phyloP scores from a whole-genome alignment of 2,329 filamentous ascomycete species.

The Aspergillus brunneoviolaceus region DNA sequence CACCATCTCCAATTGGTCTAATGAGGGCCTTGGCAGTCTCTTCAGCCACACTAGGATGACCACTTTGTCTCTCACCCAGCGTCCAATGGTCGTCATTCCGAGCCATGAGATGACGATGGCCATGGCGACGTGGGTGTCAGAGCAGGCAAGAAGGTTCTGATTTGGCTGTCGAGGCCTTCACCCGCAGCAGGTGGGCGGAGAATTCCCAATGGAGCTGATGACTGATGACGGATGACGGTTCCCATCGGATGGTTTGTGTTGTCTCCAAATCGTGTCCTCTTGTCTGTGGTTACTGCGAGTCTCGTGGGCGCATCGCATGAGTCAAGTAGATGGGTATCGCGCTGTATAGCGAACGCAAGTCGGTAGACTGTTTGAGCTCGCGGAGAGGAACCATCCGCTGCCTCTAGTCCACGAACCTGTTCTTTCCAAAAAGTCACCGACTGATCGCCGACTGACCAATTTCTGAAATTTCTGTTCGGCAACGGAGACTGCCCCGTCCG shows the following conservation, averaged over 20 bases:
- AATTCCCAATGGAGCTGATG: constrained; percentile 8
- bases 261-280: background rate
- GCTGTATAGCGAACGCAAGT: background rate
- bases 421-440: background rate
- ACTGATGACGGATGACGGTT: constrained; percentile 2
- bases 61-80: background rate
- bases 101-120: background rate
- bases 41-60: background rate
- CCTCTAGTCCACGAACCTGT: background rate
- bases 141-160: background rate
- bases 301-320: too few relatives aligned
- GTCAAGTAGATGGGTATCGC: too few relatives aligned
- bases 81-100: constrained; percentile 1
- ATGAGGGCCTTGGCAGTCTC: background rate
- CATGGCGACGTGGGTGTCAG: background rate
- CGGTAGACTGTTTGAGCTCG: background rate
- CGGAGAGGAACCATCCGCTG: background rate
- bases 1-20: constrained; percentile 2
- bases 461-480: background rate
- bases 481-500: background rate
- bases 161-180: background rate
- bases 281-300: too few relatives aligned
- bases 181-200: background rate
- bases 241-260: background rate
- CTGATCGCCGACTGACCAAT: constrained; percentile 5